A percentile compares a stretch with the other conserved stretches of the same genome.
These are phyloP conservation scores for Trichocladium antarcticum DNA, from an alignment of 495 filamentous ascomycete genomes.

Conservation along the genomic window DNA sequence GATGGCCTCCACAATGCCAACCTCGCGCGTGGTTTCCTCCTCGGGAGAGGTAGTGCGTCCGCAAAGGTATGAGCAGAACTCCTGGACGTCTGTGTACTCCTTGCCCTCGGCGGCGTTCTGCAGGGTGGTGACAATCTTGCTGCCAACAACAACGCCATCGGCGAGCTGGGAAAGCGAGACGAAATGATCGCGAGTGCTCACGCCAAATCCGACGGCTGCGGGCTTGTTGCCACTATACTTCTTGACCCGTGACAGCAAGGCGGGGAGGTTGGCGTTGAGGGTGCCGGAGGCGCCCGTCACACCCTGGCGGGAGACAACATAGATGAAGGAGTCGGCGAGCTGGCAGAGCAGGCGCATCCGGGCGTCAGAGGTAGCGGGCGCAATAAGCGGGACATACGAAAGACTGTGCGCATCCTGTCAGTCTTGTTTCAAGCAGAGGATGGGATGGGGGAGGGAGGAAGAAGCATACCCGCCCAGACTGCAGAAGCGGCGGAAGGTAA, in stretches of 20 bases:
- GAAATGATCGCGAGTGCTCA: constrained; percentile 93
- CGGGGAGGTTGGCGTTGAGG: constrained; percentile 67
- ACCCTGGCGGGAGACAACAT: constrained; percentile 96
- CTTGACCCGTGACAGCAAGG: constrained; percentile 76
- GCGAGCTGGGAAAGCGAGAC: constrained; percentile 68
- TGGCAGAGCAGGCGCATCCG: constrained; percentile 93
- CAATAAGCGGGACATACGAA: constrained; percentile 91
- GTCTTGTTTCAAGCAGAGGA: not conserved
- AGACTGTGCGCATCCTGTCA: constrained; percentile 37
- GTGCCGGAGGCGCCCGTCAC: constrained; percentile 83
- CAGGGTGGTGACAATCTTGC: constrained; percentile 76
- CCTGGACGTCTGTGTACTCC: constrained; percentile 62
- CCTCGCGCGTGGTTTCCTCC: constrained; percentile 43
- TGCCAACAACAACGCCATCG: constrained; percentile 96
- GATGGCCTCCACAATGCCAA: constrained; percentile 55
- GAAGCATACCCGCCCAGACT: constrained; percentile 52
- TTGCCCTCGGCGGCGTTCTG: constrained; percentile 58
- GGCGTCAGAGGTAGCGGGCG: constrained; percentile 79
- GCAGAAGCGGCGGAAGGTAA: constrained; percentile 81
- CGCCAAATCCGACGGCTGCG: constrained; percentile 86
- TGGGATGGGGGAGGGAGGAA: not conserved
- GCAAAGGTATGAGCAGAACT: constrained; percentile 74
- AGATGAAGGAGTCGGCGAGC: constrained; percentile 98
- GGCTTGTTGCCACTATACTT: constrained; percentile 83
- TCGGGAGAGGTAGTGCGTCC: constrained; percentile 45